Base-by-base conservation (phyloP, 2,329 filamentous ascomycete species). In the Aspergillus fumigatiaffinis region DNA sequence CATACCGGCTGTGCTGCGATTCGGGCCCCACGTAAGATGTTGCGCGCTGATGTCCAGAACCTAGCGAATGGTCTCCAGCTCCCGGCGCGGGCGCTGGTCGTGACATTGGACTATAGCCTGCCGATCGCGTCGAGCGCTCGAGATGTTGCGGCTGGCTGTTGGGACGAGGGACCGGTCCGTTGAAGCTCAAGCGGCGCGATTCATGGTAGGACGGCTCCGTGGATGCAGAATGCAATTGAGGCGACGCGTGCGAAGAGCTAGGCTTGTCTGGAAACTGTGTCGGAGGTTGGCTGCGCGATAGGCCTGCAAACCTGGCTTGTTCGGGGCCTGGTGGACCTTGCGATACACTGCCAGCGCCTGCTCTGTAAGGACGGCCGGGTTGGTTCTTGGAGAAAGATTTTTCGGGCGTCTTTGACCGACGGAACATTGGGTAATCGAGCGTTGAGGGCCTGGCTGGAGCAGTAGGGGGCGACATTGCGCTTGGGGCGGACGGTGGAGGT, bases 401-500 rank as follows among this genome's bases (percentile, higher is more conserved):
- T 48, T 91, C 88, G n/a, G 89, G 89, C 0, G 88, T 91, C 57
- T 89, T 86, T 2, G 88, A 88, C 59, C 88, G 81, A 60, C 87
- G 81, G 70, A 83, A 88, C 4, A 82, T 80, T 52, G 76, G 77
- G 63, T 88, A 88, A 20, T 89, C 87, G 59, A 84, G 73, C 0
- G 80, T 77, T 2, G 80, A 74, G 64, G 68, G 76, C 63, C 75
- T 76, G 53, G 68, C 67, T 46, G 68, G 75, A 46, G 68, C 75
- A 47, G 68, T 73, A 12, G 75, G 77, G 61, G 72, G 79, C 55
- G 70, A 80, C 75, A 77, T 79, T 25, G 72, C 73, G 28, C 69
- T 65, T 20, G 70, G 64, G 12, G 70, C 65, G n/a, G 72, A 66
- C 21, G 71, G 65, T 5, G 69, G 60, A 25, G 71, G 68, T n/a